Percentiles rank a stretch among this genome's conserved stretches.
These are phyloP conservation scores for Setaria italica DNA, from an alignment of 202 grass and related monocot species.

Conservation along the genomic window DNA sequence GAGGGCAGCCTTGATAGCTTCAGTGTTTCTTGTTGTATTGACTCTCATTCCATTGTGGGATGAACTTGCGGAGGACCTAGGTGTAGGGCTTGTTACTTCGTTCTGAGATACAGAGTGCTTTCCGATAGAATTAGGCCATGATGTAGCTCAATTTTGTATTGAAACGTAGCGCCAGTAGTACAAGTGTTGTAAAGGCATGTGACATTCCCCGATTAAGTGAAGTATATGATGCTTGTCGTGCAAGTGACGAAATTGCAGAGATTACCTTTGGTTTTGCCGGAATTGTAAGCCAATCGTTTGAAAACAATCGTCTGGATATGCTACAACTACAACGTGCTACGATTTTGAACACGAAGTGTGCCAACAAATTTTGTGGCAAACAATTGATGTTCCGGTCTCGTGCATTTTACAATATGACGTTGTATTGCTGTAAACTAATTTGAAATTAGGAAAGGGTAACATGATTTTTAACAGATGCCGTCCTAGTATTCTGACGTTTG, in stretches of 20 bases:
- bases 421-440: neutral
- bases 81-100: conserved; percentile 75
- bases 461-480: neutral
- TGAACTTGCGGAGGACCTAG: conserved; percentile 94
- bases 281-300: neutral
- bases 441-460: neutral
- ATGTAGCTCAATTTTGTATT: conserved; percentile 58
- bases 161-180: conserved; percentile 20
- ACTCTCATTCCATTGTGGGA: conserved; percentile 95
- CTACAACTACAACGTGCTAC: neutral
- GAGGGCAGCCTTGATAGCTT: conserved; percentile 62
- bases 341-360: neutral
- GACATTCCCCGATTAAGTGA: neutral
- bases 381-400: neutral
- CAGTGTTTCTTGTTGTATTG: conserved; percentile 74
- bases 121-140: conserved; percentile 39
- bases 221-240: neutral
- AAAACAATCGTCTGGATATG: neutral
- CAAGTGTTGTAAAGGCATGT: conserved; percentile 37
- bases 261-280: neutral
- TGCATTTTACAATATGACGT: neutral
- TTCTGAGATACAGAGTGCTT: conserved; percentile 59
- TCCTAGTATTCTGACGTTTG: neutral
- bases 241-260: conserved; percentile 21
- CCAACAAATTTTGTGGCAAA: neutral